Evolutionary conservation across 495 filamentous ascomycete species (phyloP).

Genomic region (Acidomyces sp.): DNA sequence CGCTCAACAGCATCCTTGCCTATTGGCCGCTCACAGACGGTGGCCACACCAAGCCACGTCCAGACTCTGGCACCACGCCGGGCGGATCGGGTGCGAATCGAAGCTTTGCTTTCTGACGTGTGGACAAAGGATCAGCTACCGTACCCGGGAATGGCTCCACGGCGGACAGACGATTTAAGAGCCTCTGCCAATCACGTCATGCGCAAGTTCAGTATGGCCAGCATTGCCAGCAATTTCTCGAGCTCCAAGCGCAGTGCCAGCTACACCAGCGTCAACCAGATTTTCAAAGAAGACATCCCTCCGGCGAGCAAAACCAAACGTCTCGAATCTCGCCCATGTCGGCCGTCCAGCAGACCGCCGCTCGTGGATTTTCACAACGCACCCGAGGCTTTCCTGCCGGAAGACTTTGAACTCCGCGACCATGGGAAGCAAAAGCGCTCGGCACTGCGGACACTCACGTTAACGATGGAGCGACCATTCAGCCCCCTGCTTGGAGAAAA

Average conservation of each 20-base stretch:
- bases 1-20: slow-evolving; percentile 30
- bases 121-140: slow-evolving; percentile 77
- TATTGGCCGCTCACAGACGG: slow-evolving; percentile 58
- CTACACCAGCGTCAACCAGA: slow-evolving; percentile 30
- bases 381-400: slow-evolving; percentile 29
- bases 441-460: slow-evolving; percentile 15
- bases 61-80: slow-evolving; percentile 52
- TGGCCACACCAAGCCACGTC: slow-evolving; percentile 50
- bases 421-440: slow-evolving; percentile 18
- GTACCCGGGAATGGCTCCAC: slow-evolving; percentile 68
- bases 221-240: slow-evolving; percentile 49
- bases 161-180: slow-evolving; percentile 52
- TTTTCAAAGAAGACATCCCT: slow-evolving; percentile 22
- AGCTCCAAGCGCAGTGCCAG: slow-evolving; percentile 41
- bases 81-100: slow-evolving; percentile 63
- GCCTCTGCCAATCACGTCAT: slow-evolving; percentile 66
- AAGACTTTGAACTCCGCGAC: slow-evolving; percentile 28
- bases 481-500: slow-evolving; percentile 15
- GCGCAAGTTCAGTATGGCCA: slow-evolving; percentile 66
- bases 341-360: slow-evolving; percentile 4
- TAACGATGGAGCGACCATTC: slow-evolving; percentile 19
- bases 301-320: neutral
- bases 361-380: slow-evolving; percentile 20
- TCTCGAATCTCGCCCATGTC: neutral
- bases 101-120: slow-evolving; percentile 58